Conservation (phyloP, 345 rosid genomes). For the Sonneratia alba region DNA sequence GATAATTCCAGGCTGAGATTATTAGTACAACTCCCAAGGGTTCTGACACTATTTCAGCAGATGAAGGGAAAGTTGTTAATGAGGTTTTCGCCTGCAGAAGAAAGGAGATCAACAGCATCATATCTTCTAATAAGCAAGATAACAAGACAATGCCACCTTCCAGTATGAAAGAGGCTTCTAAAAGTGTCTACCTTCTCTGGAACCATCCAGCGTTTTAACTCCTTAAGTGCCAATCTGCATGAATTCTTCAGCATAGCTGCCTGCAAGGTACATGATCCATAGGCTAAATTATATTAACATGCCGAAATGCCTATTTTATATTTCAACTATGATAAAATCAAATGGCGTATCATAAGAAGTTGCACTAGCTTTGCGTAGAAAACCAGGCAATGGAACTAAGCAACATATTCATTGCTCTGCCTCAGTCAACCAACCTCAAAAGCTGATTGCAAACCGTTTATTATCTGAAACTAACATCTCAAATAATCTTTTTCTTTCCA, state of each 20-base stretch:
- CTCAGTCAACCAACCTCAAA: neutral
- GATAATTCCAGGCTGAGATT: constrained; percentile 97
- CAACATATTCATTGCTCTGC: neutral
- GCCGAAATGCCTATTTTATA: neutral
- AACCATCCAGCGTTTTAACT: constrained; percentile 64
- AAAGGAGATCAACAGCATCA: neutral
- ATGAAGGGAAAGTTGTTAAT: constrained; percentile 69
- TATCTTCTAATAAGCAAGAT: neutral
- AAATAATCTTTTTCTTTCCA: neutral
- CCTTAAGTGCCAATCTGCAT: constrained; percentile 47
- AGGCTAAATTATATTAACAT: neutral
- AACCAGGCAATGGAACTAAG: neutral
- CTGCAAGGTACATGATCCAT: constrained; percentile 32
- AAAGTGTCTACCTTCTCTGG: constrained; percentile 54
- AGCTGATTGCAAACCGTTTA: neutral
- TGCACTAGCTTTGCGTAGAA: neutral
- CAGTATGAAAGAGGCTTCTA: neutral
- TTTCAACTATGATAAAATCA: neutral
- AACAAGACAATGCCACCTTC: neutral
- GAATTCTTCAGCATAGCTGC: constrained; percentile 49
- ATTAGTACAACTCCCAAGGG: constrained; percentile 86
- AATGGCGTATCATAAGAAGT: neutral
- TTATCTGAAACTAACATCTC: neutral
- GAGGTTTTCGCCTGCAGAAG: constrained; percentile 70
- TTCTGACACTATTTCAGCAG: constrained; percentile 83